Base-by-base conservation (phyloP, 805 yeast species). In the Hanseniaspora pseudoguilliermondii region DNA sequence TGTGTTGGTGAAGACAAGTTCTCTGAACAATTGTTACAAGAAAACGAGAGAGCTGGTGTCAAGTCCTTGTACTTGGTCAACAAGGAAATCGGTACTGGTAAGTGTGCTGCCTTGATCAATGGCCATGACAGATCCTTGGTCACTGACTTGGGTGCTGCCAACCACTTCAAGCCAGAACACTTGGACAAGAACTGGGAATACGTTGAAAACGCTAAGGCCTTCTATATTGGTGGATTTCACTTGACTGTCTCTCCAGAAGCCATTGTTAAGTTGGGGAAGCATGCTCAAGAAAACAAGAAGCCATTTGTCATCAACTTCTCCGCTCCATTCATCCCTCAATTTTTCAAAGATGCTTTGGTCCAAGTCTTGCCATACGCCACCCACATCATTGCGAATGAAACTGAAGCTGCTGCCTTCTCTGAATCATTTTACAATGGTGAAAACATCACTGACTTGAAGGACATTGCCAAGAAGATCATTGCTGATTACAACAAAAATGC, bases 191-290 rank as follows among this genome's bases (percentile, higher is more conserved):
- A 90, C 78, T 90, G 97, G 96, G 74, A 73, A 61, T 73, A 75
- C 58, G 95, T 93, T 59, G 89, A 87, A 72, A 75, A 74, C 51
- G 97, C 91, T 59, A 76, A 82, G 69, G 77, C 75, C 65, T 93
- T 74, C 77, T 93, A 93, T 79, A 85, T 93, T 67, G 98, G 97
- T 66, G 99, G 99, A n/a, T 93, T 83, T 87, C 99, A 93, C 73
- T 79, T 93, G 73, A 93, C 99, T 57, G 99, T 93, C 57, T 86
- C 95, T 62, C 96, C 96, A 61, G 95, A 84, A 58, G 97, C 98
- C 57, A 93, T 93, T 66, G 76, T 78, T 63, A 81, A 83, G 58
- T 77, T 93, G 64, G 98, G 96, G 63, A 78, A 88, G 73, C 96
- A 93, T 69, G 97, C 97, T 61, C 85, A 93, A 59, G 85, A 75